Percentiles rank a stretch among this genome's conserved stretches.
Evolutionary conservation across 2,329 filamentous ascomycete species (phyloP).

Genomic region (Fusarium subtropicale): DNA sequence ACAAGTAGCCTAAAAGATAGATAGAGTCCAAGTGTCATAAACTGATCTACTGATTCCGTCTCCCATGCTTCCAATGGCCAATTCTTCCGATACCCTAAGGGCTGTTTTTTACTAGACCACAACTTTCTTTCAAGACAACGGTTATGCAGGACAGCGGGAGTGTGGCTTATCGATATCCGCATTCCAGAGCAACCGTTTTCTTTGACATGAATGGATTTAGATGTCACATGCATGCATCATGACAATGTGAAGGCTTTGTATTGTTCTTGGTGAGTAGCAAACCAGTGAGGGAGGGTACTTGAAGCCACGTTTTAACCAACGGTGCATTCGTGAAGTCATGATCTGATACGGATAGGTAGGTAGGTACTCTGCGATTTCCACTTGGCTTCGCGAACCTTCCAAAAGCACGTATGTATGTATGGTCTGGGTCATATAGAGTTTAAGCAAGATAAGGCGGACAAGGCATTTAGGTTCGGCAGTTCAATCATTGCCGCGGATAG

Average conservation of each 20-base stretch:
- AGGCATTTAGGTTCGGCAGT: slow-evolving; percentile 30
- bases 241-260: slow-evolving; percentile 2
- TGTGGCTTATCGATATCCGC: slow-evolving; percentile 6
- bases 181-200: slow-evolving; percentile 4
- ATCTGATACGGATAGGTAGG: not conserved
- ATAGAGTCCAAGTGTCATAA: too few species aligned
- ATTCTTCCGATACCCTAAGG: too few species aligned
- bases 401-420: not conserved
- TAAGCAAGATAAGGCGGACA: not conserved
- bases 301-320: not conserved
- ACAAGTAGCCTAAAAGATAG: too few species aligned
- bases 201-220: not conserved
- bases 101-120: not conserved
- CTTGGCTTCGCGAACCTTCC: slow-evolving; percentile 2
- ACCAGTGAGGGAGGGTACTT: not conserved
- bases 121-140: not conserved
- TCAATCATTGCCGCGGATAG: slow-evolving; percentile 20
- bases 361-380: not conserved
- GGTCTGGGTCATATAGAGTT: not conserved
- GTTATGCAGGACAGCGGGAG: slow-evolving; percentile 5
- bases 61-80: too few species aligned
- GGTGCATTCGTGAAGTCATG: not conserved
- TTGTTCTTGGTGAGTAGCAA: slow-evolving; percentile 9
- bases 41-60: too few species aligned
- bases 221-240: not conserved